A percentile compares a stretch with the other conserved stretches of the same genome.
Evolutionary conservation across 441 rosid genomes (phyloP).

Genomic region (Populus hybrid): DNA sequence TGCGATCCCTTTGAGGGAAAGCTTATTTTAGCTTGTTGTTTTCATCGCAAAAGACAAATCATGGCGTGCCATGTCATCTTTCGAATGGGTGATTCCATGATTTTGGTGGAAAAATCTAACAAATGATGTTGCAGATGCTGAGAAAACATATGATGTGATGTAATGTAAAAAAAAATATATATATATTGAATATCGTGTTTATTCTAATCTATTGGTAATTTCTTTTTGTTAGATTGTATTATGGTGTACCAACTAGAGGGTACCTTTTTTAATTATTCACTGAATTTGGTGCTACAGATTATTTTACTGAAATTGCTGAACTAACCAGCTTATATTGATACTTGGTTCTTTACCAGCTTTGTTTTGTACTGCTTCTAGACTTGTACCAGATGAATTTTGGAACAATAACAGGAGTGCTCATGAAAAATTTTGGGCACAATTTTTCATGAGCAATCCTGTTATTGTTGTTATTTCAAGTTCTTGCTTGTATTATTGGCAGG

Average conservation of each 20-base stretch:
- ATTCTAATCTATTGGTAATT: neutral
- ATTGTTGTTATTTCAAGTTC: neutral
- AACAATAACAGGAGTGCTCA: too few species aligned
- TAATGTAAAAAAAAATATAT: neutral
- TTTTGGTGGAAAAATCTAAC: neutral
- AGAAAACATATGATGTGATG: neutral
- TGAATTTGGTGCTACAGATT: neutral
- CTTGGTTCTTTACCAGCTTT: neutral
- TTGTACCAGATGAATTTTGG: too few species aligned
- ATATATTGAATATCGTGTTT: neutral
- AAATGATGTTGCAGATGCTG: neutral
- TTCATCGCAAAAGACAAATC: neutral
- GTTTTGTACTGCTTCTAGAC: neutral
- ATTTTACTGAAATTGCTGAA: neutral
- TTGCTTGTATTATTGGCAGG: conserved; percentile 35
- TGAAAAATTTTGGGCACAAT: too few species aligned
- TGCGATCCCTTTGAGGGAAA: neutral
- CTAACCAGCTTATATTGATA: neutral
- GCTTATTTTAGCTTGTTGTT: neutral
- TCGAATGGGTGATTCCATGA: neutral
- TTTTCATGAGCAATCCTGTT: neutral
- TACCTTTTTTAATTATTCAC: neutral
- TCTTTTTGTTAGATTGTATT: neutral
- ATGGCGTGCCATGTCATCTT: neutral
- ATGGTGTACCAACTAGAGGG: neutral